These are phyloP conservation scores for Mycena sp. DNA, from an alignment of 1,284 basidiomycete species.

Conservation along the genomic window DNA sequence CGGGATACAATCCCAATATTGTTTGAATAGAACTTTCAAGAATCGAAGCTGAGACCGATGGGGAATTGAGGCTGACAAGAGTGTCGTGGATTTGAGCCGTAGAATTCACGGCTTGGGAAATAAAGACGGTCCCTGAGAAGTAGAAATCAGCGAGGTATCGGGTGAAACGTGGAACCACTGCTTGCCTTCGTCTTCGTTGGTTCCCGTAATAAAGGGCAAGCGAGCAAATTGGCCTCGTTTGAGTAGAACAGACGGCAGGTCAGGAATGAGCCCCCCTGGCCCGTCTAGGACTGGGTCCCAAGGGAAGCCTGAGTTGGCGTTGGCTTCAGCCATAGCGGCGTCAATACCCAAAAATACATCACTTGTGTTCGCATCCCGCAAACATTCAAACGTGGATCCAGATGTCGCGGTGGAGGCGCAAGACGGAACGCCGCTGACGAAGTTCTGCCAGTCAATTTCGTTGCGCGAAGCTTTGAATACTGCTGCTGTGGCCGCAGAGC, in stretches of 20 bases:
- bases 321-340: slow-evolving; percentile 33
- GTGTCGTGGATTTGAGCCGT: no score
- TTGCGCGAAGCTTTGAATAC: slow-evolving; percentile 29
- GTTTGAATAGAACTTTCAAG: neutral
- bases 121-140: neutral
- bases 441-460: slow-evolving; percentile 35
- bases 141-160: no score
- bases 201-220: slow-evolving; percentile 59
- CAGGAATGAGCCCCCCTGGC: slow-evolving; percentile 51
- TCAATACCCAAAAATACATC: slow-evolving; percentile 47
- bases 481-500: slow-evolving; percentile 19
- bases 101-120: neutral
- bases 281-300: slow-evolving; percentile 55
- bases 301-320: slow-evolving; percentile 37
- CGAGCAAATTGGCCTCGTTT: slow-evolving; percentile 46
- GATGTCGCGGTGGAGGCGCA: slow-evolving; percentile 39
- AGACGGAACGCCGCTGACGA: slow-evolving; percentile 9
- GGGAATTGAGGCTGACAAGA: no score
- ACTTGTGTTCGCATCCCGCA: slow-evolving; percentile 46
- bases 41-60: neutral
- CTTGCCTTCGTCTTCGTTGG: slow-evolving; percentile 57
- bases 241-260: slow-evolving; percentile 48
- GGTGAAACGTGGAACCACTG: neutral
- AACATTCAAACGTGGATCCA: slow-evolving; percentile 46
- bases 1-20: neutral